These are phyloP conservation scores for Zelopaecilomyces penicillatus DNA, from an alignment of 2,329 filamentous ascomycete genomes.

Conservation along the genomic window DNA sequence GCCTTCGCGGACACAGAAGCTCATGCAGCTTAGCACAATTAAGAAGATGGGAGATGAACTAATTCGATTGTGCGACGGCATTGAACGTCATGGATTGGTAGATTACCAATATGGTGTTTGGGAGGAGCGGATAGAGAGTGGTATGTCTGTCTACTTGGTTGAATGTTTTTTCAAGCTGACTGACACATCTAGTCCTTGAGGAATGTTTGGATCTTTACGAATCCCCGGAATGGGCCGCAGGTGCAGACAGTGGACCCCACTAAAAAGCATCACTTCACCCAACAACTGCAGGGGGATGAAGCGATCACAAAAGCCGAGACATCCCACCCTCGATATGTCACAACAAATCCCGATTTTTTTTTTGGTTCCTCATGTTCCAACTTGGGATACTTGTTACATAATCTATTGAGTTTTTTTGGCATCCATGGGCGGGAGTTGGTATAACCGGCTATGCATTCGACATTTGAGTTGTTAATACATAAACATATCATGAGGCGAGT, in stretches of 20 bases:
- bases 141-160: slow-evolving; percentile 44
- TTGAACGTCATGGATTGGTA: slow-evolving; percentile 87
- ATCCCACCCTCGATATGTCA: neutral
- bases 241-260: slow-evolving; percentile 19
- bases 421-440: too few species aligned
- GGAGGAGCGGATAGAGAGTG: slow-evolving; percentile 81
- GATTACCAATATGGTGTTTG: slow-evolving; percentile 97
- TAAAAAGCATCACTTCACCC: slow-evolving; percentile 9
- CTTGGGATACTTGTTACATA: too few species aligned
- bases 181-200: slow-evolving; percentile 22
- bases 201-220: slow-evolving; percentile 40
- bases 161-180: neutral
- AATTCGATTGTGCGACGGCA: slow-evolving; percentile 70
- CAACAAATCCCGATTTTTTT: too few species aligned
- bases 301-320: neutral
- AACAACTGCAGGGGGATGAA: neutral
- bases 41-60: slow-evolving; percentile 77
- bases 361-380: too few species aligned
- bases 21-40: slow-evolving; percentile 62
- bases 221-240: slow-evolving; percentile 24
- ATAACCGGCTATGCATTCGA: too few species aligned
- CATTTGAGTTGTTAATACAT: too few species aligned
- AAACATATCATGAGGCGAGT: too few species aligned
- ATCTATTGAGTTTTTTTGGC: too few species aligned
- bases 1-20: slow-evolving; percentile 47